phyloP scores from a whole-genome alignment of 257 asterid species.

The Solanum medicagineum region DNA sequence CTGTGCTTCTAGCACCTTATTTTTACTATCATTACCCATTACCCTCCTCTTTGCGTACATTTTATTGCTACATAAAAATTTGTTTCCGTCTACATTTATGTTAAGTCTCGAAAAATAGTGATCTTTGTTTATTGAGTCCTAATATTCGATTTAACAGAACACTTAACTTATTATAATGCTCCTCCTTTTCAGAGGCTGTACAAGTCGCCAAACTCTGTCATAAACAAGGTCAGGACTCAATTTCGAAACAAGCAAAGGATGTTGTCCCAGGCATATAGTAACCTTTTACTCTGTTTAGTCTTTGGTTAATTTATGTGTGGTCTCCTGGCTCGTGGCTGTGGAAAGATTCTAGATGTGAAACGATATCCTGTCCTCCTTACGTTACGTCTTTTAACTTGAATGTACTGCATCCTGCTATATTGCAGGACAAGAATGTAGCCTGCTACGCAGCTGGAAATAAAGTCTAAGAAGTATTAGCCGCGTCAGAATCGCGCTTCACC shows the following conservation, averaged over 20 bases:
- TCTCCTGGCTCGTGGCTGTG: background rate
- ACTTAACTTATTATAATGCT: background rate
- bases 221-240: constrained; percentile 77
- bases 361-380: background rate
- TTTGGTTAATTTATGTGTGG: background rate
- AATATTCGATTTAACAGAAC: background rate
- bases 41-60: background rate
- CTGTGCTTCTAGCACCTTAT: background rate
- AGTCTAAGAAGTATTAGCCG: background rate
- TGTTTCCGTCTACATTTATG: background rate
- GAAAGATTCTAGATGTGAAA: background rate
- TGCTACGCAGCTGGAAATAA: constrained; percentile 34
- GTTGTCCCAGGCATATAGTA: constrained; percentile 47
- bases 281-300: background rate
- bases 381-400: background rate
- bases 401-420: background rate
- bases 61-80: background rate
- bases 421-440: constrained; percentile 64
- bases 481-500: background rate
- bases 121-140: background rate
- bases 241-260: constrained; percentile 60
- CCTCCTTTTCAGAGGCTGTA: constrained; percentile 47
- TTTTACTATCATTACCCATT: background rate
- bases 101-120: background rate
- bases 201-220: constrained; percentile 69